Conservation (phyloP, 1,139 yeast species). For the Tardiomyces digboiensis region DNA sequence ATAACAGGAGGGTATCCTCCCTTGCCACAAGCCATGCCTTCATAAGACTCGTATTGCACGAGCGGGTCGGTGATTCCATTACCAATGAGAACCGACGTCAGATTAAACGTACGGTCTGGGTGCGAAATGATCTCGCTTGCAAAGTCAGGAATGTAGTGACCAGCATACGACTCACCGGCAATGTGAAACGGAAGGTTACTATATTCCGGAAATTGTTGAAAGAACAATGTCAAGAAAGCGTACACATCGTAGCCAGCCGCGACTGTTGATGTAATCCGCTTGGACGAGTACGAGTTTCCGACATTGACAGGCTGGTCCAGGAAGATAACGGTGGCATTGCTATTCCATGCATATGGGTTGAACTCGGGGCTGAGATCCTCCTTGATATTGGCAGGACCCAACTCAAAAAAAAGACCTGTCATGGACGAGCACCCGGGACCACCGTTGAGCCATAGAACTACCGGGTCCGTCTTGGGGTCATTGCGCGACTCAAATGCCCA, state of each 20-base stretch:
- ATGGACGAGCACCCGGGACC: constrained; percentile 71
- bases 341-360: constrained; percentile 64
- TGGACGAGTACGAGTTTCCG: constrained; percentile 63
- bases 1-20: constrained; percentile 56
- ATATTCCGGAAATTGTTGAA: constrained; percentile 62
- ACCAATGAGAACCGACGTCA: constrained; percentile 68
- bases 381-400: constrained; percentile 55
- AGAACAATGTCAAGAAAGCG: constrained; percentile 67
- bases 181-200: constrained; percentile 54
- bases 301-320: constrained; percentile 70
- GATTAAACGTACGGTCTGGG: constrained; percentile 53
- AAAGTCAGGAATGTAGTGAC: constrained; percentile 76
- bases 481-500: constrained; percentile 69
- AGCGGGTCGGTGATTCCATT: constrained; percentile 86
- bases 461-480: constrained; percentile 54
- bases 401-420: constrained; percentile 57
- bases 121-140: constrained; percentile 62
- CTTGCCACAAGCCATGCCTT: constrained; percentile 92
- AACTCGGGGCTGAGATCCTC: constrained; percentile 31
- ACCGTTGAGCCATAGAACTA: constrained; percentile 63
- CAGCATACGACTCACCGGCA: constrained; percentile 85
- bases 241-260: constrained; percentile 76
- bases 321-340: constrained; percentile 58
- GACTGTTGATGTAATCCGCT: constrained; percentile 49
- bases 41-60: constrained; percentile 78